Base-by-base conservation (phyloP, 768 basidiomycete species). In the Omphalotus guepiniiformis region DNA sequence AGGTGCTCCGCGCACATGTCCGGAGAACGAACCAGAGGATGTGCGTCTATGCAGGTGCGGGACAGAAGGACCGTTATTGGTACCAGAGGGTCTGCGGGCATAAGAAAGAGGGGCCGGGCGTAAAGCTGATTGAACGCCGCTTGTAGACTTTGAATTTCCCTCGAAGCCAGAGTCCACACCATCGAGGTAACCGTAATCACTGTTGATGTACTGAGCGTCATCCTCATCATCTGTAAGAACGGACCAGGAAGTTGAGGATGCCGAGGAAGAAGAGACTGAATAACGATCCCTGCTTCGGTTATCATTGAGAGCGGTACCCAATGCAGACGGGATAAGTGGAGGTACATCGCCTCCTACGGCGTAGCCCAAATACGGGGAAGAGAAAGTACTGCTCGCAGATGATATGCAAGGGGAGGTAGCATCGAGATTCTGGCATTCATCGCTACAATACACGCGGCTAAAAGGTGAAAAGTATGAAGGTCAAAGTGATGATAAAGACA, bases 371-470 rank as follows among this genome's bases (percentile, higher is more conserved):
- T 75, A 74, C 0, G 86, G 86, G 6, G 86, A 88, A 8, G 83
- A 80, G 52, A 83, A 76, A 32, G 78, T 72, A 54, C 84, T 85
- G 62, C 82, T 85, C 4, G 79, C 71, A 4, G 79, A 80, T 26
- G 82, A 85, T 36, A 83, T 71, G 35, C 81, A 80, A 1, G 85
- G 83, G 1, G 84, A 85, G 4, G 79, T 76, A 46, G 76, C 65
- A 63, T 88, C 86, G 39, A 69, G 63, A 49, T 62, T 70, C 58
- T 83, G 77, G 60, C 86, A 88, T 53, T 78, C 74, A 55, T 82
- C 79, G 58, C 79, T 82, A 66, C 85, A 88, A 63, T 87, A 88
- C 0, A 80, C 76, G 49, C 73, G 77, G 48, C 84, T 85, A 50
- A 43, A 56, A 29, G 47, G 29, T n/a, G 49, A 56, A 36, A 46